Percentiles rank a stretch among this genome's conserved stretches.
Evolutionary conservation across 179 eudicot genomes (phyloP).

Genomic region (Carnegiea gigantea): DNA sequence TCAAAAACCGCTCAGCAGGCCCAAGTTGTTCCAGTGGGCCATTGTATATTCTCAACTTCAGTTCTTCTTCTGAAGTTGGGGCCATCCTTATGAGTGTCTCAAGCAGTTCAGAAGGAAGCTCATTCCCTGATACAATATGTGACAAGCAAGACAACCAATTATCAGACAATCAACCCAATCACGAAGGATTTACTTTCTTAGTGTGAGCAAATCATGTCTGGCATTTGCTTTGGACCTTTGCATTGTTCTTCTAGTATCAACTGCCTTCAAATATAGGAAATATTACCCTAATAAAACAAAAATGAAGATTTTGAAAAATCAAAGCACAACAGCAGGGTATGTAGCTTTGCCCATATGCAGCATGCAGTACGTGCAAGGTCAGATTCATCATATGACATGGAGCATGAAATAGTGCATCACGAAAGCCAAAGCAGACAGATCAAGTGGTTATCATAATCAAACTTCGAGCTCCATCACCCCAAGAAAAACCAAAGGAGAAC

Average conservation of each 20-base stretch:
- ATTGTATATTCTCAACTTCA: constrained; percentile 59
- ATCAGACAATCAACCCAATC: not conserved
- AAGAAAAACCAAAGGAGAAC: not conserved
- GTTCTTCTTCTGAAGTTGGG: constrained; percentile 77
- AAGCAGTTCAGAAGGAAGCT: constrained; percentile 77
- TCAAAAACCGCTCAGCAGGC: constrained; percentile 78
- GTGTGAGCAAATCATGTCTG: not conserved
- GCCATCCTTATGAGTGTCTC: constrained; percentile 80
- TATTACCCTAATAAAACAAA: not conserved
- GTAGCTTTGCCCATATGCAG: not conserved
- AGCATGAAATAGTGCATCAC: not conserved
- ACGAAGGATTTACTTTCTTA: not conserved
- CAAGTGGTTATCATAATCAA: not conserved
- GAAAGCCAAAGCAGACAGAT: not conserved
- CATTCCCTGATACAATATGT: constrained; percentile 51
- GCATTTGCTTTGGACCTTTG: not conserved
- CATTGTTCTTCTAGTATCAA: not conserved
- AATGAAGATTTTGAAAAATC: not conserved
- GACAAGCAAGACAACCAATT: constrained; percentile 2
- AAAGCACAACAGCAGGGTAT: not conserved
- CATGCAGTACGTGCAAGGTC: not conserved
- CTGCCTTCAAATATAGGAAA: not conserved
- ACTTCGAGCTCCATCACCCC: not conserved
- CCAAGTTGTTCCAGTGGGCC: constrained; percentile 72
- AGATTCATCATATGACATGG: not conserved